A percentile compares a stretch with the other conserved stretches of the same genome.
Evolutionary conservation across 106 monocot species (phyloP).

Genomic region (Alisma plantagoaquatica): DNA sequence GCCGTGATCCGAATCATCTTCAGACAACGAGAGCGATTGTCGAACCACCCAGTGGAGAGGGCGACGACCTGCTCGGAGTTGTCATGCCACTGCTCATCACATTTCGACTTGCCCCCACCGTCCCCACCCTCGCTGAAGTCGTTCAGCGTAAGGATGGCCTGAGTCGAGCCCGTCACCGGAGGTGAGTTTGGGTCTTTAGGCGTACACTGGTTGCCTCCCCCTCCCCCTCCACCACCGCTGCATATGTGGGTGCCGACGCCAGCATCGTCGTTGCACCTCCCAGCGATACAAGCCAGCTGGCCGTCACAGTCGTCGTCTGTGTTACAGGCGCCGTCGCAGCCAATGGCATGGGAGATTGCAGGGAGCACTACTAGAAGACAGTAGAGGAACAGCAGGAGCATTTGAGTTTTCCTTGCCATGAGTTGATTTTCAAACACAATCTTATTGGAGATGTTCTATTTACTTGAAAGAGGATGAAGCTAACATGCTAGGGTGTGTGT

Average conservation of each 20-base stretch:
- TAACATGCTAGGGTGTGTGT: no score
- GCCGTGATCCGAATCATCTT: slow-evolving; percentile 17
- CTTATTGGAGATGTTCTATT: no score
- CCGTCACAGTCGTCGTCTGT: slow-evolving; percentile 8
- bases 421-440: no score
- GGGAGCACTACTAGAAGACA: no score
- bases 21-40: slow-evolving; percentile 21
- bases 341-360: no score
- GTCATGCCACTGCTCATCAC: slow-evolving; percentile 19
- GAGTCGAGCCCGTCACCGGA: slow-evolving; percentile 9
- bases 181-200: slow-evolving; percentile 29
- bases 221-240: no score
- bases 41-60: slow-evolving; percentile 28
- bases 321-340: no score
- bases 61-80: slow-evolving; percentile 11
- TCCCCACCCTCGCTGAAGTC: slow-evolving; percentile 23
- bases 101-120: slow-evolving; percentile 28
- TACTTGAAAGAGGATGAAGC: no score
- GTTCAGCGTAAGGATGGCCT: slow-evolving; percentile 17
- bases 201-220: no score
- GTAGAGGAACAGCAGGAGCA: no score
- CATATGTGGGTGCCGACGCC: slow-evolving; percentile 7
- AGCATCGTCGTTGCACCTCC: slow-evolving; percentile 12
- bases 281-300: slow-evolving; percentile 3
- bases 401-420: no score